These are phyloP conservation scores for Saccharomyces hybrid DNA, from an alignment of 1,139 yeast species.

Conservation along the genomic window DNA sequence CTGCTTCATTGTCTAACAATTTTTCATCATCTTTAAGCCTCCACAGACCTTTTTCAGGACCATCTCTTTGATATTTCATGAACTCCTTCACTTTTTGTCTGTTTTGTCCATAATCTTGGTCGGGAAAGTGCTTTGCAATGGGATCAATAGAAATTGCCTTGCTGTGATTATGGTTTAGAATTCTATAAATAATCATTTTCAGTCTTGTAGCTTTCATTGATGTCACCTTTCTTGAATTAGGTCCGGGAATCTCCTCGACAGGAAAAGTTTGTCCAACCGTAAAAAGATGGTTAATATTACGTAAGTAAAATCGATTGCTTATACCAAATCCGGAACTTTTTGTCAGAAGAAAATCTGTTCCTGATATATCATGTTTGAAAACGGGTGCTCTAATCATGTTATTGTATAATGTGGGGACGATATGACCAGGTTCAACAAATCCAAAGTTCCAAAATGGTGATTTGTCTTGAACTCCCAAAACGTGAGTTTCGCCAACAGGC, in stretches of 20 bases:
- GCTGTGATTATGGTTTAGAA: conserved; percentile 67
- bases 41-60: conserved; percentile 96
- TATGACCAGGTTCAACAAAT: conserved; percentile 87
- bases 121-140: conserved; percentile 89
- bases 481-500: conserved; percentile 91
- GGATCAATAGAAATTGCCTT: conserved; percentile 81
- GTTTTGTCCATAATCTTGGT: conserved; percentile 95
- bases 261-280: conserved; percentile 93
- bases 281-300: conserved; percentile 65
- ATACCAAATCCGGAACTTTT: conserved; percentile 75
- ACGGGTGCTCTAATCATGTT: conserved; percentile 91
- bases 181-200: conserved; percentile 89
- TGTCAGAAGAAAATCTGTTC: conserved; percentile 76
- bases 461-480: conserved; percentile 87
- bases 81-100: conserved; percentile 93
- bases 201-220: conserved; percentile 85
- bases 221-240: conserved; percentile 93
- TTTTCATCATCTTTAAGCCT: conserved; percentile 69
- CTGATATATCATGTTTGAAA: conserved; percentile 70
- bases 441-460: conserved; percentile 99
- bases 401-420: conserved; percentile 89
- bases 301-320: conserved; percentile 49
- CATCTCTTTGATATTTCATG: conserved; percentile 94
- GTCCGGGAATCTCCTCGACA: conserved; percentile 93
- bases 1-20: conserved; percentile 70